Percentiles rank a stretch among this genome's conserved stretches.
Evolutionary conservation across 1,284 basidiomycete genomes (phyloP).

Genomic region (Boletellus deceptivus): DNA sequence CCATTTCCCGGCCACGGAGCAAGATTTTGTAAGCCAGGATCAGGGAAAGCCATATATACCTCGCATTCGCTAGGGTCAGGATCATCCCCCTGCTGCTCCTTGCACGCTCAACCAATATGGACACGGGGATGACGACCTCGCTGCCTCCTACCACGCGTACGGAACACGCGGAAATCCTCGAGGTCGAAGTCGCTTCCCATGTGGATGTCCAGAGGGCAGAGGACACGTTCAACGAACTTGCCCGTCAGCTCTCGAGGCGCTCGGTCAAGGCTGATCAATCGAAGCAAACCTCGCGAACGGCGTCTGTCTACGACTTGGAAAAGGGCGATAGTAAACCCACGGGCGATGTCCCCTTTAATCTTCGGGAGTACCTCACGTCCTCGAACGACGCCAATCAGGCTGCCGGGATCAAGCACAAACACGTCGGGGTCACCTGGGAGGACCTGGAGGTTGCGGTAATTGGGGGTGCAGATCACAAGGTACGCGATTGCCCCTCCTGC

Average conservation of each 20-base stretch:
- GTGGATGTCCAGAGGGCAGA: slow-evolving; percentile 50
- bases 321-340: slow-evolving; percentile 38
- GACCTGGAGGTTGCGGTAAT: slow-evolving; percentile 69
- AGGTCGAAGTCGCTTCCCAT: slow-evolving; percentile 21
- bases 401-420: slow-evolving; percentile 80
- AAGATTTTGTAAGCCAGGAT: slow-evolving; percentile 18
- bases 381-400: slow-evolving; percentile 64
- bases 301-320: slow-evolving; percentile 43
- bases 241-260: slow-evolving; percentile 35
- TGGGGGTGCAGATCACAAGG: slow-evolving; percentile 63
- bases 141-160: not conserved
- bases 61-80: not conserved
- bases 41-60: slow-evolving; percentile 14
- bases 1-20: not conserved
- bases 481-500: slow-evolving; percentile 20
- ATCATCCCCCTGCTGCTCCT: not conserved
- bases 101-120: slow-evolving; percentile 11
- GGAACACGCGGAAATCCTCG: slow-evolving; percentile 23
- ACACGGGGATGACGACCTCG: not conserved
- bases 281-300: slow-evolving; percentile 21
- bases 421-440: slow-evolving; percentile 81
- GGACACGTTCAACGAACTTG: slow-evolving; percentile 53
- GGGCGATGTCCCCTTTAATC: slow-evolving; percentile 52
- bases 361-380: slow-evolving; percentile 73
- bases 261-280: slow-evolving; percentile 25